Base-by-base conservation (phyloP, 2,329 filamentous ascomycete genomes). In the Pseudocercospora cruenta region DNA sequence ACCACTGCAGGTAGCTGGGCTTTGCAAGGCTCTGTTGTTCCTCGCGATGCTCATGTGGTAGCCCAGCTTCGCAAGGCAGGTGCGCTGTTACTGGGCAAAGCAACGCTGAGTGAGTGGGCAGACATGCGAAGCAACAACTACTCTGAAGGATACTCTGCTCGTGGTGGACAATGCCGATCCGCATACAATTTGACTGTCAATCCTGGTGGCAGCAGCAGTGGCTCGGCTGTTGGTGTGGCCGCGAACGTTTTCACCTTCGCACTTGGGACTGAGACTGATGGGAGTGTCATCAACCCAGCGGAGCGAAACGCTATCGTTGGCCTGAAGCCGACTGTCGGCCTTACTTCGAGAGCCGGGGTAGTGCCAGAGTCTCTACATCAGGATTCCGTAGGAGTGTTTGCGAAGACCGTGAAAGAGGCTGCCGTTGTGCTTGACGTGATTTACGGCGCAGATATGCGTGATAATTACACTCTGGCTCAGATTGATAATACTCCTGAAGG, bases 251-350 rank as follows among this genome's bases (percentile, higher is more conserved):
- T 88, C 24, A 80, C 87, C 0, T 90, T 92, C 73, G 82, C 88
- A 0, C 76, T 93, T 0, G 91, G 91, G 1, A 93, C 90, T 0
- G 91, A 93, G 79, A 93, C 90, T 0, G 90, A 93, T 74, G 90
- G 81, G 1, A 80, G 78, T 63, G 84, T 93, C 16, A 91, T 92
- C 73, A 89, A 87, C 74, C 91, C 91, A 0, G 90, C 91, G 0
- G 86, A 90, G 75, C 81, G 89, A 4, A 91, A 91, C 73, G 85
- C 83, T 1, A 75, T 93, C 1, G 89, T 93, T 1, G 91, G 91
- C 2, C 85, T 93, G 76, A 93, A 93, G 78, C 90, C 91, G 1
- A 93, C 90, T 1, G 88, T 93, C 5, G 91, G 91, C 0, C 77
- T 92, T 59, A 92, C 89, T 0, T 91, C 90, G 8, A 81, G 89